Conservation (phyloP, 1,139 yeast genomes). For the Suhomyces maxii region DNA sequence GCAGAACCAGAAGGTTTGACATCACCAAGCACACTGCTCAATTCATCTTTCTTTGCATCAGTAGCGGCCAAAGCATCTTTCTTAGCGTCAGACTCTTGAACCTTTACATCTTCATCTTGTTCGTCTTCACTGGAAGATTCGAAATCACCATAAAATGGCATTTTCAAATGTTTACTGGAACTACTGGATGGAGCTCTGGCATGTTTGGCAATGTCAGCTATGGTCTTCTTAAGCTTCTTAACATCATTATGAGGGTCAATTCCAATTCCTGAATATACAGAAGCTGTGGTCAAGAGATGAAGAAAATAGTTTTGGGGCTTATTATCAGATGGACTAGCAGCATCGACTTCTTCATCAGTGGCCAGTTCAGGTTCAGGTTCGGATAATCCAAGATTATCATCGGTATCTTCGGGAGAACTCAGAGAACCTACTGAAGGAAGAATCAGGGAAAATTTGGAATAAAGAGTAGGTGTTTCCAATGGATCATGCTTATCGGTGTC, state of each 20-base stretch:
- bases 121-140: constrained; percentile 7
- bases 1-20: no score
- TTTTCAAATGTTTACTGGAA: not conserved
- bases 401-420: constrained; percentile 1
- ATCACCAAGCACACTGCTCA: no score
- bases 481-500: not conserved
- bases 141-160: constrained; percentile 13
- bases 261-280: constrained; percentile 18
- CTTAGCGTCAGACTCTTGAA: no score
- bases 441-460: constrained; percentile 11
- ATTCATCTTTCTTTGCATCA: no score
- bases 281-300: constrained; percentile 19
- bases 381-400: not conserved
- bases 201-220: constrained; percentile 4
- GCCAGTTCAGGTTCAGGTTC: not conserved
- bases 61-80: no score
- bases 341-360: constrained; percentile 24
- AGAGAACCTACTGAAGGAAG: constrained; percentile 6
- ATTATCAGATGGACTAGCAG: constrained; percentile 22
- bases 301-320: constrained; percentile 20
- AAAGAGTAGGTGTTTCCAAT: constrained; percentile 1
- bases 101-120: not conserved
- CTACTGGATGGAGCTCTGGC: constrained; percentile 4
- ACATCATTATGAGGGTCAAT: constrained; percentile 6
- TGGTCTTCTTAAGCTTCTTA: constrained; percentile 4